A percentile compares a stretch with the other conserved stretches of the same genome.
Evolutionary conservation across 805 yeast genomes (phyloP).

Genomic region (Wickerhamiella lipophila): DNA sequence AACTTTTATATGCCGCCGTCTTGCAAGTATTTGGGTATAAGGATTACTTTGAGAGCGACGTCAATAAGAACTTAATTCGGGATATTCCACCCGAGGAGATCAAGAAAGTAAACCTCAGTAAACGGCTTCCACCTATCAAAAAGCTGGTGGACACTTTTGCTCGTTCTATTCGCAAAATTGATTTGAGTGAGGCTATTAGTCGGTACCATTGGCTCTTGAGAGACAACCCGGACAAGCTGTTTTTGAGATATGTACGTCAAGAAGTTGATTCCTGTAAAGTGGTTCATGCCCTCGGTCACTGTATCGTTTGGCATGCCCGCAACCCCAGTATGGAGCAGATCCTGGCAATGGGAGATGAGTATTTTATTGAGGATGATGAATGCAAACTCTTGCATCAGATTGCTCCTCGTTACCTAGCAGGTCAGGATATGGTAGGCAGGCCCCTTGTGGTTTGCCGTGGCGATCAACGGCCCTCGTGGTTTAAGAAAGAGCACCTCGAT

Average conservation of each 20-base stretch:
- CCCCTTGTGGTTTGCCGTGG: not conserved
- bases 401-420: not conserved
- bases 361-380: slow-evolving; percentile 19
- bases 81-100: not conserved
- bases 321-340: slow-evolving; percentile 43
- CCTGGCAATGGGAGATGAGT: slow-evolving; percentile 57
- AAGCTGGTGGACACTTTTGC: not conserved
- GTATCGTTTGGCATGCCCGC: not conserved
- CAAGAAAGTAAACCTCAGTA: not conserved
- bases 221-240: not conserved
- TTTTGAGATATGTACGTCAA: slow-evolving; percentile 1
- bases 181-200: not conserved
- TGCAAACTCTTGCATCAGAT: not conserved
- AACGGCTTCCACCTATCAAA: not conserved
- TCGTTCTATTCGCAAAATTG: not conserved
- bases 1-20: slow-evolving; percentile 3
- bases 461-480: not conserved
- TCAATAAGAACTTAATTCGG: not conserved
- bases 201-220: not conserved
- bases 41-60: not conserved
- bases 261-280: not conserved
- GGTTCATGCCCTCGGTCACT: not conserved
- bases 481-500: not conserved
- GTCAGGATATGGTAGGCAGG: slow-evolving; percentile 1
- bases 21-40: slow-evolving; percentile 3